Base-by-base conservation (phyloP, 495 filamentous ascomycete species). In the Penicillium malachiteum region DNA sequence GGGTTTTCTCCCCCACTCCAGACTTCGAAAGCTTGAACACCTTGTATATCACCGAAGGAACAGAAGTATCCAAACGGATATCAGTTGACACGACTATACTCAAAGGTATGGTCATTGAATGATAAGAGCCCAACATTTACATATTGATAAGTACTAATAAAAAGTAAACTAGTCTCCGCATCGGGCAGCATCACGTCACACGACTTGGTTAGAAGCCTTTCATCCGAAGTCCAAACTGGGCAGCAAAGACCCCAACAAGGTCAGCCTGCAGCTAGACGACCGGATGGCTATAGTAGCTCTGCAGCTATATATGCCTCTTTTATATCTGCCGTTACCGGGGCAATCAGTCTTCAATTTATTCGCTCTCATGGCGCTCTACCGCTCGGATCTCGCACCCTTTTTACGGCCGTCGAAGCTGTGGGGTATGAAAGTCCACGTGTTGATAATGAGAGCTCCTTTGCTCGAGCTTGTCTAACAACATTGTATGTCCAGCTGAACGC, bases 291-390 rank as follows among this genome's bases (percentile, higher is more conserved):
- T 43, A 65, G 62, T 32, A 70, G 64, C 47, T 74, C 66, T 16
- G 69, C 66, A 18, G 71, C 71, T n/a, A 74, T 78, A 14, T 77
- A 78, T 58, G 64, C 73, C 4, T 70, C 74, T 17, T 75, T 78
- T 48, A 68, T 78, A 17, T 76, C 74, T 8, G 73, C 76, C 2
- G 62, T 78, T 16, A 71, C 72, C 14, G 76, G 71, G 8, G 64
- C 71, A 50, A 60, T 78, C 10, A 70, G 72, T 37, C 60, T 78
- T 12, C 73, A 76, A 47, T 54, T 77, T 32, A 64, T 75, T 50
- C 72, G 71, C 30, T 64, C 57, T 35, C 60, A 67, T 46, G 66
- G 62, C 40, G 76, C 73, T 33, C 65, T 78, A n/a, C 76, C 76
- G 0, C 66, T 78, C 10, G 76, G 76, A 6, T 69, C 73, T 14